These are phyloP conservation scores for Notholithocarpus densiflorus DNA, from an alignment of 306 rosid genomes.

Conservation along the genomic window DNA sequence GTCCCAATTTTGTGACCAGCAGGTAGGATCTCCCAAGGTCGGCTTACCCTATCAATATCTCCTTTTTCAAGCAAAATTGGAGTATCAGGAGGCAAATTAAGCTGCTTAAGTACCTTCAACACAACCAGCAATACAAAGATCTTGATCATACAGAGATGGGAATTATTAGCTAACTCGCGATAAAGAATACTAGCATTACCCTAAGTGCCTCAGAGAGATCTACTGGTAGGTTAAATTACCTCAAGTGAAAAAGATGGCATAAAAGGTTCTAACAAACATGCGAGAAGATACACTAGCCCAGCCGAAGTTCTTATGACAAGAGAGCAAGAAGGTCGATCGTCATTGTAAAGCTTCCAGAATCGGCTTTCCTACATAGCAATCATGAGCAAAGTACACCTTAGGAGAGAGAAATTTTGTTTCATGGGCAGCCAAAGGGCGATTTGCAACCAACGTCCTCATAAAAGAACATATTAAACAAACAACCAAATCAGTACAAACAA, in stretches of 20 bases:
- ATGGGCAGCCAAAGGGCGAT: no score
- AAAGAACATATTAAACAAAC: neutral
- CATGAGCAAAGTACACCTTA: neutral
- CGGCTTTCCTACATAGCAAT: conserved; percentile 57
- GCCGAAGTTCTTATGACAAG: conserved; percentile 83
- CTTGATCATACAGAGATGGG: no score
- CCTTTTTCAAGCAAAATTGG: no score
- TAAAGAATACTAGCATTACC: conserved; percentile 10
- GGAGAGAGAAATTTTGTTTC: no score
- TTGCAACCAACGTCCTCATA: neutral
- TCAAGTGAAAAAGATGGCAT: conserved; percentile 65
- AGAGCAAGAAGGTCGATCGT: conserved; percentile 62
- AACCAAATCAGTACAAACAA: conserved; percentile 1
- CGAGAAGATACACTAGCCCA: conserved; percentile 83
- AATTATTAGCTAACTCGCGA: no score
- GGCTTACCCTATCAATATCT: no score
- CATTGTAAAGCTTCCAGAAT: conserved; percentile 89
- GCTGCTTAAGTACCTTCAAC: no score
- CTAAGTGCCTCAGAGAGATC: conserved; percentile 5
- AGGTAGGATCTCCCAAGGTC: no score
- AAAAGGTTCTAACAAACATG: conserved; percentile 40
- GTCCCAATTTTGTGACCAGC: no score
- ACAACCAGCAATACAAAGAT: no score
- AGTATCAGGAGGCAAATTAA: no score
- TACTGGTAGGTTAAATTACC: conserved; percentile 41